Conservation (phyloP, 306 rosid genomes). For the Quercus robur region DNA sequence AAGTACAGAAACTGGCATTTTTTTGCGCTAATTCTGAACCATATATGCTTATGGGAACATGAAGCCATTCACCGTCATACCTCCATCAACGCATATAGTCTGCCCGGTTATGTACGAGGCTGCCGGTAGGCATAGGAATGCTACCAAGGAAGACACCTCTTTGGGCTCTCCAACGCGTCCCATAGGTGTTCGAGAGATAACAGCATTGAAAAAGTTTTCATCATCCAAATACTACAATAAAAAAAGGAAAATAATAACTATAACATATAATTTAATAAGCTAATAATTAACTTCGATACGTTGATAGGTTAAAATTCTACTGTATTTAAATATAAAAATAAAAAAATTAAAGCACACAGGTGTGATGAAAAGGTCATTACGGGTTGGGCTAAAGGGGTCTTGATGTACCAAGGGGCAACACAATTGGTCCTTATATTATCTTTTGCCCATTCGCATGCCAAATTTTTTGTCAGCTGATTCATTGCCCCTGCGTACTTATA, state of each 20-base stretch:
- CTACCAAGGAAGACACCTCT: conserved; percentile 16
- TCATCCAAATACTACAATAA: conserved; percentile 8
- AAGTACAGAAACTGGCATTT: background rate
- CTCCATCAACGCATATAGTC: too few species aligned
- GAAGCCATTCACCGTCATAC: conserved; percentile 12
- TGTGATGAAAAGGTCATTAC: background rate
- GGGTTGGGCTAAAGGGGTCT: conserved; percentile 21
- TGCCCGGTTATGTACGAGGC: too few species aligned
- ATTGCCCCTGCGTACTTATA: conserved; percentile 22
- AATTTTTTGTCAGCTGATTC: conserved; percentile 27
- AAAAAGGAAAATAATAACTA: background rate
- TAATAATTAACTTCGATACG: too few species aligned
- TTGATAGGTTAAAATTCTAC: too few species aligned
- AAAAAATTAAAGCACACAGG: background rate
- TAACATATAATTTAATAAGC: background rate
- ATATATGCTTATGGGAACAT: background rate
- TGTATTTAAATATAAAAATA: too few species aligned
- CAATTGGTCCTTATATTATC: conserved; percentile 52
- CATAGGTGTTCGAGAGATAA: conserved; percentile 24
- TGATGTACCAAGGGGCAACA: conserved; percentile 47
- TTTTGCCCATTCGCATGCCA: conserved; percentile 65
- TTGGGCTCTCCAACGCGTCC: conserved; percentile 37
- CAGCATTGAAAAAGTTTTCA: background rate
- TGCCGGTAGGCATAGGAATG: too few species aligned
- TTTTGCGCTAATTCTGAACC: background rate